Percentiles rank a stretch among this genome's conserved stretches.
Evolutionary conservation across 306 rosid species (phyloP).

Genomic region (Glycyrrhiza uralensis): DNA sequence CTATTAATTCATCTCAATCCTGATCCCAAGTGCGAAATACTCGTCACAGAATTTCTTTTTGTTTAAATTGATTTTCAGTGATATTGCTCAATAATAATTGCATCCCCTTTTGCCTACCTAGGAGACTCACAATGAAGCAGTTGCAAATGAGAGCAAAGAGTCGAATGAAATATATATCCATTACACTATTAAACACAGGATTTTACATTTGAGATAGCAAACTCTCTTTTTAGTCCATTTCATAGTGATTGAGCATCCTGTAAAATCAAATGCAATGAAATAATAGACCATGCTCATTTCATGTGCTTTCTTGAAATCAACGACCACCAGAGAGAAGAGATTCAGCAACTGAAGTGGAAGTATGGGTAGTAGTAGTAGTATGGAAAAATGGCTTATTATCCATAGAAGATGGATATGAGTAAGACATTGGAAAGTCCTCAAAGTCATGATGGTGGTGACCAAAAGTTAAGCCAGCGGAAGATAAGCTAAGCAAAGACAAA

Average conservation of each 20-base stretch:
- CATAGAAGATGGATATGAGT: constrained; percentile 29
- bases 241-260: background rate
- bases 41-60: too few relatives aligned
- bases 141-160: background rate
- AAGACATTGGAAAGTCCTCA: constrained; percentile 36
- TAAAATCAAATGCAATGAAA: background rate
- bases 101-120: background rate
- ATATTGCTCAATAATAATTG: background rate
- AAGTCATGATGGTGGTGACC: background rate
- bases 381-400: background rate
- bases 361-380: background rate
- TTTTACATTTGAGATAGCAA: background rate
- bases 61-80: background rate
- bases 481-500: constrained; percentile 20
- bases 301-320: constrained; percentile 17
- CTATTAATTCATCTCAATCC: too few relatives aligned
- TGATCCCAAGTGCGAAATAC: too few relatives aligned
- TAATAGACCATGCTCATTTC: background rate
- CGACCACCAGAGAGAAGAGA: constrained; percentile 51
- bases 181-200: background rate
- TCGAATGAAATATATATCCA: too few relatives aligned
- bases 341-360: constrained; percentile 28
- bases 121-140: background rate
- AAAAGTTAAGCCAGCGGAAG: constrained; percentile 39
- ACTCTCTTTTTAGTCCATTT: background rate